These are phyloP conservation scores for Leishmania arabica DNA, from an alignment of 208 protist genomes.

Conservation along the genomic window DNA sequence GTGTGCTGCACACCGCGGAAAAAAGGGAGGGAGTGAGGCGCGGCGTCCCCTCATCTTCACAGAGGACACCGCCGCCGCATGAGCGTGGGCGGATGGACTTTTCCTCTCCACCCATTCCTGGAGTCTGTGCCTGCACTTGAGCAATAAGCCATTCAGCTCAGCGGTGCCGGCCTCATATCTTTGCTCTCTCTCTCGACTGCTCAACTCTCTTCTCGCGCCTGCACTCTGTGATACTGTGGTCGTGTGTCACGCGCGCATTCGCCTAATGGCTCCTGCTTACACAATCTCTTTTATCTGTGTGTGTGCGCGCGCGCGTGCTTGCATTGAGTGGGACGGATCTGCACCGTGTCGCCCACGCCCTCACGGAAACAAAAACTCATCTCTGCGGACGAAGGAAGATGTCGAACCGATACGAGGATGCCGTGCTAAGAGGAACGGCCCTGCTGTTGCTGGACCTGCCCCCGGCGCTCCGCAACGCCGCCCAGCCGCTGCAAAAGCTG, in stretches of 20 bases:
- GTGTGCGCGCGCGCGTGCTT: background rate
- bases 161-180: background rate
- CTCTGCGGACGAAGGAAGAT: background rate
- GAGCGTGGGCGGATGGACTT: background rate
- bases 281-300: background rate
- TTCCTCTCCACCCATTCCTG: background rate
- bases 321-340: background rate
- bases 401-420: constrained; percentile 38
- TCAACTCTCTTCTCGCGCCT: background rate
- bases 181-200: background rate
- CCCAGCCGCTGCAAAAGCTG: constrained; percentile 23
- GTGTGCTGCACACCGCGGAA: background rate
- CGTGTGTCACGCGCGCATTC: background rate
- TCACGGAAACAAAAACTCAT: background rate
- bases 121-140: background rate
- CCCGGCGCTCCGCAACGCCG: constrained; percentile 1
- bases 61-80: background rate
- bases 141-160: background rate
- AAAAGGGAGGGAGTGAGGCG: background rate
- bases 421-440: constrained; percentile 49
- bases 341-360: background rate
- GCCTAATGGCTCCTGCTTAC: background rate
- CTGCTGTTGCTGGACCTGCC: constrained; percentile 51
- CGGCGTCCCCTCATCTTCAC: background rate
- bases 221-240: background rate